Evolutionary conservation across 495 filamentous ascomycete species (phyloP), one percentile per base, ranked within the genome.

Genomic region (Penicillium pulvis): DNA sequence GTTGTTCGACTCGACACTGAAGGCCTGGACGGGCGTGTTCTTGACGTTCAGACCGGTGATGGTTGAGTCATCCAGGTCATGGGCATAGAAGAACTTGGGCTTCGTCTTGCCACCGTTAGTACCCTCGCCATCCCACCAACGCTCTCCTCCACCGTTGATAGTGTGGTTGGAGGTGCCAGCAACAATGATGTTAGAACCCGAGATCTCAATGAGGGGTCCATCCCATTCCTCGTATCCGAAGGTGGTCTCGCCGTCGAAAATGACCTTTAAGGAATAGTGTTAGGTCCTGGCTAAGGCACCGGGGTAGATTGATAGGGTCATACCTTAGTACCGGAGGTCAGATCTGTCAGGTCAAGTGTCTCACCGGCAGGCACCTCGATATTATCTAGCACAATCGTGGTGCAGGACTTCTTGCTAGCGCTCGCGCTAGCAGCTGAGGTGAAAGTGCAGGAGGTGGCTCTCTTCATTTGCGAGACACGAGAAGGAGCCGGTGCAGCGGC

Each of bases 21-120:
- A 81, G 19, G 72, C 77, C 51, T 89, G 87, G 6, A 89, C 83
- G 0, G 86, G 87, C 7, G 82, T 81, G 64, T 90, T 87, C 63
- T 77, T 55, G 53, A 83, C 72, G 17, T 77, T 63, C 20, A 83
- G 61, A 41, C 69, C 67, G 11, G 58, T 68, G 72, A 83, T 82
- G 17, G 67, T 68, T 0, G 78, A 81, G 2, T 53, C 44, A 44
- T 51, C 70, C 26, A 82, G 65, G 31, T 63, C 59, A 61, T 84
- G 80, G 16, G 78, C 80, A 55, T 78, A 77, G 71, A 85, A 82
- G 69, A 85, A 83, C 70, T 83, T 81, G 33, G 81, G 80, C 73
- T 83, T 85, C 9, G 69, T 81, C 71, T 81, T 81, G 56, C 81
- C 82, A 39, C 82, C 81, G 63, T 82, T 82, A 48, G 67, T 73